phyloP scores from a whole-genome alignment of 2,329 filamentous ascomycete species.

The Arthrinium phaeospermum region DNA sequence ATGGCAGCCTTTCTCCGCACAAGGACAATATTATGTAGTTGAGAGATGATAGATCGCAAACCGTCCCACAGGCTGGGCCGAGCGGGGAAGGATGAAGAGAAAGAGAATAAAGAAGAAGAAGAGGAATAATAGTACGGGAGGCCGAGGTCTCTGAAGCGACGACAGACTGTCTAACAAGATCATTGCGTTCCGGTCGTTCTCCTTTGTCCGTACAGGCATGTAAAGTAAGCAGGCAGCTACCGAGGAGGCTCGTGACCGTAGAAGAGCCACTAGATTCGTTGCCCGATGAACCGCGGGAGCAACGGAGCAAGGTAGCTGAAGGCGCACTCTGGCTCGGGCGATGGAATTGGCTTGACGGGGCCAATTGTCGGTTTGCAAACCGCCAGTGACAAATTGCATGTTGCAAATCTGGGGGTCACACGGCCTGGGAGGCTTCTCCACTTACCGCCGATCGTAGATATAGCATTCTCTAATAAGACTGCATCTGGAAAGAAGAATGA shows the following conservation, averaged over 20 bases:
- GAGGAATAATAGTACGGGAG: not conserved
- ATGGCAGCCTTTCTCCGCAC: not conserved
- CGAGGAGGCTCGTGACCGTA: not conserved
- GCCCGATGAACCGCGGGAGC: not conserved
- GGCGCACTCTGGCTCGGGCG: not conserved
- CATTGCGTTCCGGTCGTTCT: conserved; percentile 2
- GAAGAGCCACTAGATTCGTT: not conserved
- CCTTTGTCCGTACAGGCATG: not conserved
- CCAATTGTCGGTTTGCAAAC: not conserved
- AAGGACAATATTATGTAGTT: not conserved
- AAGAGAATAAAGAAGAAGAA: not conserved
- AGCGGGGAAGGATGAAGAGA: not conserved
- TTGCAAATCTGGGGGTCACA: conserved; percentile 10
- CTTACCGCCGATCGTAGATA: not conserved
- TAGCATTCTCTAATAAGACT: conserved; percentile 3
- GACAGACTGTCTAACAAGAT: not conserved
- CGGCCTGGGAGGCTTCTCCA: not conserved
- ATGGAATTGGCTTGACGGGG: not conserved
- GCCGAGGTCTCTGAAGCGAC: not conserved
- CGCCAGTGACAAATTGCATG: conserved; percentile 4
- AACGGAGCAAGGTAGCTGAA: not conserved
- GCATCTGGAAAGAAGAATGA: conserved; percentile 12
- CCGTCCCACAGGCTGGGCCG: not conserved
- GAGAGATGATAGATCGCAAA: conserved; percentile 8
- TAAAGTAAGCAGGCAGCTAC: conserved; percentile 1